Evolutionary conservation across 495 filamentous ascomycete genomes (phyloP).

Genomic region (Penicillium macrosclerotiorum): DNA sequence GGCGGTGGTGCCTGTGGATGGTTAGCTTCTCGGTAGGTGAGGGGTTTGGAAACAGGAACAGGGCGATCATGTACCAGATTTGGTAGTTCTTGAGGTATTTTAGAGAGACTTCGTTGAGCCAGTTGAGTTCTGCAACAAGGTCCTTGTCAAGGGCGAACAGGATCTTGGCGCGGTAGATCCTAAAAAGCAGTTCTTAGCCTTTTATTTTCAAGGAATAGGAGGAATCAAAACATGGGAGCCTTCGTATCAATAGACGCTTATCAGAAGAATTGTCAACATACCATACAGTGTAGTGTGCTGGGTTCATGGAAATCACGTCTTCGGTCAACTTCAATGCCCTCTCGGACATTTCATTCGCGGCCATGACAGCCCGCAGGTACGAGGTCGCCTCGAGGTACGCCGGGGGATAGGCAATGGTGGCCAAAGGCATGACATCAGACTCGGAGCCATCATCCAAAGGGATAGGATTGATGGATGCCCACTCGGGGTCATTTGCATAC

Average conservation of each 20-base stretch:
- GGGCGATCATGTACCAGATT: constrained; percentile 62
- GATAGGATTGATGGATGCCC: constrained; percentile 81
- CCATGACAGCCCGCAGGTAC: constrained; percentile 93
- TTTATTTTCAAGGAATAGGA: not conserved
- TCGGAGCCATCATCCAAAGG: constrained; percentile 72
- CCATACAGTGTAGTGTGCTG: constrained; percentile 98
- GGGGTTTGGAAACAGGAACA: not conserved
- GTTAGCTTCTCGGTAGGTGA: constrained; percentile 15
- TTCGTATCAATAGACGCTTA: too few species aligned
- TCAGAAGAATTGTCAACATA: constrained; percentile 24
- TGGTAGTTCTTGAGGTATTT: constrained; percentile 95
- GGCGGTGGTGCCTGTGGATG: constrained; percentile 75
- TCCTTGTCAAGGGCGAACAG: constrained; percentile 65
- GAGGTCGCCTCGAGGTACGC: constrained; percentile 85
- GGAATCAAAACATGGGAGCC: too few species aligned
- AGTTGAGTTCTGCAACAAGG: constrained; percentile 71
- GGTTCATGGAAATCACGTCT: constrained; percentile 86
- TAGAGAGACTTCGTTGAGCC: constrained; percentile 80
- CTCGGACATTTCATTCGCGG: constrained; percentile 74
- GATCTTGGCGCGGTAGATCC: constrained; percentile 82
- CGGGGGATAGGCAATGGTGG: constrained; percentile 80
- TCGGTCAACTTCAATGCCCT: constrained; percentile 80
- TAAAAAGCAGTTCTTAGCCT: constrained; percentile 21
- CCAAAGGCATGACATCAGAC: constrained; percentile 63
- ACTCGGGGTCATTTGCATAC: constrained; percentile 70